Conservation (phyloP, 2,329 filamentous ascomycete species). For the Phoma sp. region DNA sequence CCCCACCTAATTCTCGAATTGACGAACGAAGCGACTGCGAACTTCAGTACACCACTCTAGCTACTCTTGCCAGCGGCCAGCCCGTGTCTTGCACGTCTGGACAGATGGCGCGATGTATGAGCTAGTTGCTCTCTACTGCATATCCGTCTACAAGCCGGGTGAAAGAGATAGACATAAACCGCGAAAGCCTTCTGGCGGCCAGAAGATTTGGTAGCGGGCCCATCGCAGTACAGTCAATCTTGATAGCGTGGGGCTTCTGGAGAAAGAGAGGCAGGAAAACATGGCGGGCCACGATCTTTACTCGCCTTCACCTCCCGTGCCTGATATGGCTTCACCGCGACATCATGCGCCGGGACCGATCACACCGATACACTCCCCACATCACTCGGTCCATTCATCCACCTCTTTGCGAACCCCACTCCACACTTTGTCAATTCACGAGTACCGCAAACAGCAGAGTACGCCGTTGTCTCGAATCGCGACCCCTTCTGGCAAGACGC, state of each 20-base stretch:
- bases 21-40: not conserved
- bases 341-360: slow-evolving; percentile 28
- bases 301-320: slow-evolving; percentile 36
- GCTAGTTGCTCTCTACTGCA: slow-evolving; percentile 19
- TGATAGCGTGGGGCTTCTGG: not conserved
- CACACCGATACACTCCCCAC: slow-evolving; percentile 48
- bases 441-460: slow-evolving; percentile 50
- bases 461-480: slow-evolving; percentile 40
- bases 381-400: slow-evolving; percentile 46
- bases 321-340: slow-evolving; percentile 27
- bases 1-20: not conserved
- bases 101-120: slow-evolving; percentile 24
- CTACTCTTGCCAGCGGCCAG: not conserved
- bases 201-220: not conserved
- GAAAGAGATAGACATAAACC: slow-evolving; percentile 16
- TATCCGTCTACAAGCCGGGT: slow-evolving; percentile 13
- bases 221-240: not conserved
- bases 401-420: slow-evolving; percentile 42
- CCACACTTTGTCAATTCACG: slow-evolving; percentile 48
- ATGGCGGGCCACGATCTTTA: slow-evolving; percentile 32
- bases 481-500: slow-evolving; percentile 41
- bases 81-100: not conserved
- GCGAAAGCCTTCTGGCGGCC: not conserved
- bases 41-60: not conserved
- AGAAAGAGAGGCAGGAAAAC: slow-evolving; percentile 6